Evolutionary conservation across 345 rosid genomes (phyloP).

Genomic region (Citrus sp.): DNA sequence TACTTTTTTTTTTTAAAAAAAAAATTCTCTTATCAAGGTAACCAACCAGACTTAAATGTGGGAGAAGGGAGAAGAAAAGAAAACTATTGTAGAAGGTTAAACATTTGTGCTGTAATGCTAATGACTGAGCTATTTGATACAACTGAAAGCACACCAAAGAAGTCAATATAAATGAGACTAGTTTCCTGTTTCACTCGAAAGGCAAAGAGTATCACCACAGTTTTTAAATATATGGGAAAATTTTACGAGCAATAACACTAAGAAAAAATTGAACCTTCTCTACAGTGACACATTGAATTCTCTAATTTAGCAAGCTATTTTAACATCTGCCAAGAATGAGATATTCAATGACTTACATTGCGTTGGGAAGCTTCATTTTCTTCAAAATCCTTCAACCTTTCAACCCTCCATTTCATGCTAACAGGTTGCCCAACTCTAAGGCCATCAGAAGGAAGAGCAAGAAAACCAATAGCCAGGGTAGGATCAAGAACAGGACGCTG

Average conservation of each 20-base stretch:
- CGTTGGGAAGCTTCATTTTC: conserved; percentile 30
- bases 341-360: conserved; percentile 43
- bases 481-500: conserved; percentile 96
- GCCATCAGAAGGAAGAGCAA: conserved; percentile 73
- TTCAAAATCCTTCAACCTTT: conserved; percentile 68
- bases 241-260: background rate
- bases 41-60: background rate
- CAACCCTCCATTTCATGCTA: conserved; percentile 85
- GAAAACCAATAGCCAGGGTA: conserved; percentile 86
- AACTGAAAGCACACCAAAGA: background rate
- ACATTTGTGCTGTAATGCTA: background rate
- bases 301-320: background rate
- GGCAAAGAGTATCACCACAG: background rate
- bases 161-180: background rate
- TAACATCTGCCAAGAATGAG: background rate
- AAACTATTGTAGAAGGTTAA: background rate
- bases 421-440: conserved; percentile 90
- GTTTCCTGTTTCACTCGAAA: background rate
- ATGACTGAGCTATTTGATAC: background rate
- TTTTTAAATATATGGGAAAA: background rate
- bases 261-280: background rate
- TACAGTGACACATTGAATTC: background rate
- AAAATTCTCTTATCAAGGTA: background rate
- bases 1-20: background rate
- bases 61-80: background rate